Base-by-base conservation (phyloP, 225 moss, liverwort and hornwort genomes). In the Climacium dendroides region DNA sequence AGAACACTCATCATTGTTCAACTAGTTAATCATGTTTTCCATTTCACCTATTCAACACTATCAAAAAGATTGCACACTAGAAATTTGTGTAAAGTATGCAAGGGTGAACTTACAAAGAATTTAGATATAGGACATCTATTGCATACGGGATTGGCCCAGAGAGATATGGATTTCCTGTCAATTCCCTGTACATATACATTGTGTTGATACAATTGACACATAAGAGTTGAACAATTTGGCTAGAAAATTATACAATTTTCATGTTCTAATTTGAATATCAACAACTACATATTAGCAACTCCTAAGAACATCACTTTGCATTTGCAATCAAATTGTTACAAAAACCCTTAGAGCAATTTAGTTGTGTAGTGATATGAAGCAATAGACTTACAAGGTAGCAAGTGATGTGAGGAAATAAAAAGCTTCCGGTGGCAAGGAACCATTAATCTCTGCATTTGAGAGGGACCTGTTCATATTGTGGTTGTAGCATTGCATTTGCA, bases 361-460 rank as follows among this genome's bases (percentile, higher is more conserved):
- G 1, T 0, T 35, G 2, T 1, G 1, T 5, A n/a, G 26, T 25
- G 13, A 19, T n/a, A 53, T 66, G 82, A 66, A 39, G 67, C 13
- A 52, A 19, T 3, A 2, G 11, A 74, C 53, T n/a, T 66, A 82
- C 82, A 82, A 28, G 8, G 53, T 19, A 53, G 66, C n/a, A 3
- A 82, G 28, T 53, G 66, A 37, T 0, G 1, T 0, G 2, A 82
- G 37, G 53, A 1, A 0, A 2, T 0, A 1, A n/a, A 82, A 0
- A 13, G 37, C 13, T 0, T 0, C 1, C 0, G 1, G 0, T 6
- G 53, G 66, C 37, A 82, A 28, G 6, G 3, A 35, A 18, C 82
- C 66, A n/a, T 0, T 3, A 18, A 82, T 82, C 37, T 53, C 5
- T 53, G 82, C 82, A 2, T 19, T 53, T n/a, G 82, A 82, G 37